Conservation (phyloP, 1,139 yeast genomes). For the Pichia cactophila region DNA sequence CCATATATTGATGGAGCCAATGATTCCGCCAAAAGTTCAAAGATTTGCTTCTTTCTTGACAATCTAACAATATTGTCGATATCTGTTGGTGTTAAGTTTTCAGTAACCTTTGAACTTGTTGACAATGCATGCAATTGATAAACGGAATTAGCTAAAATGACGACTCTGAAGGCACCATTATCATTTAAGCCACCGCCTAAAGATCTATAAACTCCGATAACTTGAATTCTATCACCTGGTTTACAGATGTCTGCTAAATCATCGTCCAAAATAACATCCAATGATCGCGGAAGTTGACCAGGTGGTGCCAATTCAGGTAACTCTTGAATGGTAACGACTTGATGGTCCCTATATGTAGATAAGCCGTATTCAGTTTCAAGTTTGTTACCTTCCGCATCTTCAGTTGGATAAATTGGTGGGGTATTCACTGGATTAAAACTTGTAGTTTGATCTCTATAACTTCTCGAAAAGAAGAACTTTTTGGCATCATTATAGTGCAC, state of each 20-base stretch:
- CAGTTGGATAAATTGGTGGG: constrained; percentile 87
- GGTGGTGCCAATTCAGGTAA: constrained; percentile 99
- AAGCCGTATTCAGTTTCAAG: constrained; percentile 88
- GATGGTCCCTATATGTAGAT: constrained; percentile 90
- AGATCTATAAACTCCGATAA: constrained; percentile 91
- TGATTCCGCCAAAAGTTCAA: constrained; percentile 74
- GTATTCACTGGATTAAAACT: constrained; percentile 80
- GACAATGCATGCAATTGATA: constrained; percentile 85
- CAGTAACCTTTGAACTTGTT: constrained; percentile 74
- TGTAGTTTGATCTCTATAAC: constrained; percentile 89
- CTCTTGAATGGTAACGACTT: constrained; percentile 87
- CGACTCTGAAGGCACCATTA: constrained; percentile 67
- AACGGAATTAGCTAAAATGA: constrained; percentile 79
- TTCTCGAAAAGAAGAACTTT: constrained; percentile 80
- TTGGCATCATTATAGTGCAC: constrained; percentile 91
- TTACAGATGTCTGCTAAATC: constrained; percentile 87
- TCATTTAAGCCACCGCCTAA: constrained; percentile 72
- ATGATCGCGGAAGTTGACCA: constrained; percentile 91
- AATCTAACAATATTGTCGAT: constrained; percentile 80
- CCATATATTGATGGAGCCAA: constrained; percentile 96
- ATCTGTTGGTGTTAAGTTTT: constrained; percentile 72
- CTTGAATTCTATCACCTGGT: constrained; percentile 94
- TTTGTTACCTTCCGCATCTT: constrained; percentile 85
- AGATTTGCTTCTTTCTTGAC: constrained; percentile 60
- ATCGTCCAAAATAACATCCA: constrained; percentile 87